Evolutionary conservation across 768 basidiomycete species (phyloP), one percentile per base, ranked within the genome.

Genomic region (Russula virescens): DNA sequence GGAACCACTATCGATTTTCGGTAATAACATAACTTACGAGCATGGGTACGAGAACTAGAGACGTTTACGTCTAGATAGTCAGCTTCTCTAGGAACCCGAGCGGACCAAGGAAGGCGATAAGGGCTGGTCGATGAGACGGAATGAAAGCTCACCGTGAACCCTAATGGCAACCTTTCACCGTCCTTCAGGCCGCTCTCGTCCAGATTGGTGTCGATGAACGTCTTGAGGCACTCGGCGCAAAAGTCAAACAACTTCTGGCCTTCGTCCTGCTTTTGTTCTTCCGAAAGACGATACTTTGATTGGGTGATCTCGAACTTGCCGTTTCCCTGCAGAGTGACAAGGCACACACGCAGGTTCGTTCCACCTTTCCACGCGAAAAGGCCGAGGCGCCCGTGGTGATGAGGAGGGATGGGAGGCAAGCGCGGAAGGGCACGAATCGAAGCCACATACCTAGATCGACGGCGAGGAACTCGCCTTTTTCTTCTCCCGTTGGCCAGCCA

Each of bases 241-340:
- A 99, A 99, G 76, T 99, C 97, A 68, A 99, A 98, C 55, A 99
- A 77, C 63, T 87, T 88, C 72, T 93, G 88, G 7, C 95, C 97
- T n/a, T 98, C 94, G 8, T 91, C 92, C 62, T 97, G 94, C 75
- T 99, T 99, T 74, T 98, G 97, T 70, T 98, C 97, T 71, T 99
- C 97, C 1, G 91, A 86, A 49, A 99, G 83, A 55, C 95, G 89
- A 75, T 98, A 98, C 75, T 99, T 99, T 40, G 94, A 89, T 73
- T 98, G 96, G 0, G 94, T 94, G 68, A 99, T 89, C 76, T 98
- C 94, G 73, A 98, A 99, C 78, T 96, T 95, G 62, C 97, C 96
- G 11, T 86, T 82, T 26, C 97, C 97, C 68, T 89, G 85, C 2
- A 99, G 79, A 31, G 87, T 90, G 54, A 99, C 96, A 48, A 97